Conservation (phyloP, 169 alveolate species). For the Plasmodium sp. region DNA sequence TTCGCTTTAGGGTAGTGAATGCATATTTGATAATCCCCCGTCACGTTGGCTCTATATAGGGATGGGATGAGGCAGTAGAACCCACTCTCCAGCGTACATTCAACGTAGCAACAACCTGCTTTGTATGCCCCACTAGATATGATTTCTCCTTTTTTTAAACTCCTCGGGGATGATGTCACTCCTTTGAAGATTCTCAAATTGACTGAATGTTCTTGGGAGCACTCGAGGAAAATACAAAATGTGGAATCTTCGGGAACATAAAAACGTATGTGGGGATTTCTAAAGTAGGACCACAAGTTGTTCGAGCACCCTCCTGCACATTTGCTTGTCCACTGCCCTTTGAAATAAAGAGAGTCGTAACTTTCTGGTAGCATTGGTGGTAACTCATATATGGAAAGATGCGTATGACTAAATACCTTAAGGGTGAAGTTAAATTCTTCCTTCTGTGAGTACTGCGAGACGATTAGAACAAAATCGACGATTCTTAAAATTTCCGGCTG, state of each 20-base stretch:
- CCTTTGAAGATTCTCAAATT: slow-evolving; percentile 85
- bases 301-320: slow-evolving; percentile 87
- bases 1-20: slow-evolving; percentile 57
- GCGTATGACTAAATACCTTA: slow-evolving; percentile 78
- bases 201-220: slow-evolving; percentile 83
- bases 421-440: slow-evolving; percentile 79
- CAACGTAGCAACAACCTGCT: slow-evolving; percentile 83
- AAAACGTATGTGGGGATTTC: slow-evolving; percentile 85
- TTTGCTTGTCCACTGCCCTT: slow-evolving; percentile 79
- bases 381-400: slow-evolving; percentile 63
- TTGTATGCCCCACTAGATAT: slow-evolving; percentile 84
- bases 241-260: slow-evolving; percentile 75
- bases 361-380: slow-evolving; percentile 76
- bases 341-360: slow-evolving; percentile 53
- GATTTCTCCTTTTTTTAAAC: slow-evolving; percentile 81
- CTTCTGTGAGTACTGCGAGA: slow-evolving; percentile 78
- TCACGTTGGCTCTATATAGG: slow-evolving; percentile 58
- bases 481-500: slow-evolving; percentile 49
- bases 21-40: slow-evolving; percentile 70
- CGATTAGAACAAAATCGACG: slow-evolving; percentile 78
- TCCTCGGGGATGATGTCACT: slow-evolving; percentile 82
- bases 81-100: slow-evolving; percentile 74
- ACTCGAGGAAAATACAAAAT: slow-evolving; percentile 80
- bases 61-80: slow-evolving; percentile 81
- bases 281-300: slow-evolving; percentile 83